A percentile compares a stretch with the other conserved stretches of the same genome.
Evolutionary conservation across 176 grass and related monocot genomes (phyloP).

Genomic region (Phragmites australis): DNA sequence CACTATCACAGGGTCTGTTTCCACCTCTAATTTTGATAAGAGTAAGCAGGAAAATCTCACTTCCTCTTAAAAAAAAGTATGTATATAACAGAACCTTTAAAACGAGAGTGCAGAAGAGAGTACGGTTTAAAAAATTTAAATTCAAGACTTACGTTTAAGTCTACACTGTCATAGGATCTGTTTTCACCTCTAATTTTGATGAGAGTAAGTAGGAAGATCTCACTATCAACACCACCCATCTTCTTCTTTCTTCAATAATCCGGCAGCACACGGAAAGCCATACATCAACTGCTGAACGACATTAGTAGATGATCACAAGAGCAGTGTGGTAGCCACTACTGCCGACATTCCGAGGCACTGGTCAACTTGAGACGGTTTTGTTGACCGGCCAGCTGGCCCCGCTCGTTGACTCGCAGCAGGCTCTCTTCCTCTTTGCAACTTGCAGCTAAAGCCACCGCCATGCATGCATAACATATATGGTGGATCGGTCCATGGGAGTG

Average conservation of each 20-base stretch:
- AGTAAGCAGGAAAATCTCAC: too few species aligned
- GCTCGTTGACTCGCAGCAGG: background rate
- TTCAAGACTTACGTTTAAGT: too few species aligned
- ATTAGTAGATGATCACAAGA: background rate
- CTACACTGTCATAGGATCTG: too few species aligned
- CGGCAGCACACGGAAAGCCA: background rate
- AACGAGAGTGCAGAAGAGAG: too few species aligned
- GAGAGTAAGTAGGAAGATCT: too few species aligned
- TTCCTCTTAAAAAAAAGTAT: too few species aligned
- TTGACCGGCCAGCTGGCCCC: background rate
- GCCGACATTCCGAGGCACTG: background rate
- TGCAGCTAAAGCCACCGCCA: slow-evolving; percentile 9
- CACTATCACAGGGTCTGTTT: too few species aligned
- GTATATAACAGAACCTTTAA: too few species aligned
- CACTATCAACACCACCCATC: too few species aligned
- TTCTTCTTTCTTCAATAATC: background rate
- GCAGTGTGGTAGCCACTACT: background rate
- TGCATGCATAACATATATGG: background rate
- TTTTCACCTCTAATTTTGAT: too few species aligned
- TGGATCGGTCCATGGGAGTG: background rate
- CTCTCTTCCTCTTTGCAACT: background rate
- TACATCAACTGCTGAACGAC: background rate
- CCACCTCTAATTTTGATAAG: too few species aligned
- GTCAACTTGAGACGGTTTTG: slow-evolving; percentile 1
- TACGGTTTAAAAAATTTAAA: too few species aligned